Base-by-base conservation (phyloP, 2,329 filamentous ascomycete genomes). In the Ophiostoma triangulosporum region DNA sequence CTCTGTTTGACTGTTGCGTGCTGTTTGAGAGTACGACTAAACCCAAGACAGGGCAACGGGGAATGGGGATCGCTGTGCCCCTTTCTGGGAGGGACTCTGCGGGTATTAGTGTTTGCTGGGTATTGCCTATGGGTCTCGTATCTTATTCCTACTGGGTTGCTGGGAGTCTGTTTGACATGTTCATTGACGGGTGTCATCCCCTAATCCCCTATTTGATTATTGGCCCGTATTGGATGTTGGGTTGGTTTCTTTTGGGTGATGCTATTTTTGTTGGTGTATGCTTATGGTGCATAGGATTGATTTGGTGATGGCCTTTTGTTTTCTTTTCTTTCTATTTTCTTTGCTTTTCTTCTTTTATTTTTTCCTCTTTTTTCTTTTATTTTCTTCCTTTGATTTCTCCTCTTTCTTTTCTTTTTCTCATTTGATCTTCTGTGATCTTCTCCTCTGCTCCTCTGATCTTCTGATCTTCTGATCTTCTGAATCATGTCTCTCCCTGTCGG, bases 1-100 rank as follows among this genome's bases (percentile, higher is more conserved):
- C 15, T 33, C 6, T 36, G 35, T 36, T 36, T 36, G 35, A 36
- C n/a, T n/a, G 17, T 36, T n/a, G 35, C 35, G 14, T 24, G 38
- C 8, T 27, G 56, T 57, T 57, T 57, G 54, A 53, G 52, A 51
- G 3, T 40, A n/a, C n/a, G n/a, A n/a, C n/a, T 51, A 36, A 31
- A 17, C 20, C 48, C 54, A 43, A 54, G 49, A 54, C 36, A 53
- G 54, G 51, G 52, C 38, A 54, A 38, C 24, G 49, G 52, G 46
- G 48, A 57, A 53, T 53, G 51, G 53, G 33, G 56, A 57, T 57
- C 51, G 50, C 50, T 53, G 48, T 38, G 32, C 51, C 50, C 48
- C 43, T 48, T 54, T 50, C 29, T 35, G 24, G 43, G 43, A 24
- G 40, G 40, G n/a, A n/a, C n/a, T n/a, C 22, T 22, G 17, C n/a